Evolutionary conservation across 495 filamentous ascomycete genomes (phyloP).

Genomic region (Aspergillus panamensis): DNA sequence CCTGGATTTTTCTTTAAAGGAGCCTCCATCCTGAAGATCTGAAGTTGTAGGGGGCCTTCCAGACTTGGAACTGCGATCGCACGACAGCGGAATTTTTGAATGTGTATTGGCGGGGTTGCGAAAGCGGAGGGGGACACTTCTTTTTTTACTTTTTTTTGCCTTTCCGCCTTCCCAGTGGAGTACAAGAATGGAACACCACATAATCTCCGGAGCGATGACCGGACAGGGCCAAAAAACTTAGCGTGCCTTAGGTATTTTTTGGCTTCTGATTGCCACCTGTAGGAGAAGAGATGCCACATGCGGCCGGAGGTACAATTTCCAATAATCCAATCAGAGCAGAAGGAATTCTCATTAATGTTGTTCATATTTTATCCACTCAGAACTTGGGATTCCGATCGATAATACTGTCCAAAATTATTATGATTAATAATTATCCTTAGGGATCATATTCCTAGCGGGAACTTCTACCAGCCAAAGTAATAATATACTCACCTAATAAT

Average conservation of each 20-base stretch:
- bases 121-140: conserved; percentile 38
- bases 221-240: background rate
- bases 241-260: background rate
- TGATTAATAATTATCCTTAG: no score
- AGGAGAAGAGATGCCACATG: no score
- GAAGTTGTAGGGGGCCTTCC: conserved; percentile 7
- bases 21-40: conserved; percentile 19
- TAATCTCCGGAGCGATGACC: conserved; percentile 3
- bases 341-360: no score
- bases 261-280: background rate
- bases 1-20: conserved; percentile 16
- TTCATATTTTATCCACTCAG: no score
- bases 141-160: conserved; percentile 24
- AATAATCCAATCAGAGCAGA: no score
- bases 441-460: no score
- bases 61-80: conserved; percentile 9
- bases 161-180: conserved; percentile 27
- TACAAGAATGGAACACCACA: conserved; percentile 1
- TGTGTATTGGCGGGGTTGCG: conserved; percentile 30
- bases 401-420: no score
- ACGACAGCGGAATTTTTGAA: conserved; percentile 25
- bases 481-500: no score
- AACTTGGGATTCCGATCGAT: no score
- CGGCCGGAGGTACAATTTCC: no score
- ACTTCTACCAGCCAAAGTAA: no score